Evolutionary conservation across 768 basidiomycete species (phyloP).

Genomic region (Mycena amicta): DNA sequence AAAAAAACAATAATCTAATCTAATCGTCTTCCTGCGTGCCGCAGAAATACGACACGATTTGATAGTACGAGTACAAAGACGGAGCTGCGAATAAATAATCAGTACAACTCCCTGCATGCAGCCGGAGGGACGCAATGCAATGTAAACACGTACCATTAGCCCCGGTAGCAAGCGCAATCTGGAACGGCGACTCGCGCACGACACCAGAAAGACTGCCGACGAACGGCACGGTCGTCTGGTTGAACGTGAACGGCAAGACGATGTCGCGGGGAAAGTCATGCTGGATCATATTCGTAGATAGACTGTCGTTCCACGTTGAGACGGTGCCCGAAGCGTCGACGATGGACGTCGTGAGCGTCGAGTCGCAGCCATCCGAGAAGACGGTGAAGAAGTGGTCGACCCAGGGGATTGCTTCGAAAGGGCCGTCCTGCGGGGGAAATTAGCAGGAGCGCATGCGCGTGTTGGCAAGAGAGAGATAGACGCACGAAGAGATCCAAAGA

Average conservation of each 20-base stretch:
- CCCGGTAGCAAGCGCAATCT: neutral
- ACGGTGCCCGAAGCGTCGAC: neutral
- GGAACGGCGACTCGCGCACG: neutral
- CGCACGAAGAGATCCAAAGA: neutral
- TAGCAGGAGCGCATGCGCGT: neutral
- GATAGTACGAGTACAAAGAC: neutral
- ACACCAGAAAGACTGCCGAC: neutral
- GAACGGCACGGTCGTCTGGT: neutral
- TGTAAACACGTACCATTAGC: neutral
- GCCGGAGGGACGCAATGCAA: no score
- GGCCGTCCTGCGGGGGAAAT: neutral
- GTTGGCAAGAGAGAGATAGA: neutral
- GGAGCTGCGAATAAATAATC: neutral
- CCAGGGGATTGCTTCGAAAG: neutral
- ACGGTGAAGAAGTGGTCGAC: neutral
- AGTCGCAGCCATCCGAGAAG: neutral
- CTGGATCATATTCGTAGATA: neutral
- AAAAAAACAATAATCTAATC: no score
- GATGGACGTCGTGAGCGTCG: neutral
- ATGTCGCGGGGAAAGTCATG: neutral
- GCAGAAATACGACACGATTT: neutral
- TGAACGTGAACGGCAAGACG: neutral
- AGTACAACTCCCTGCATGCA: no score
- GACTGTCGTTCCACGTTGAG: neutral
- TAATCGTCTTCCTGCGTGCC: neutral